Conservation (phyloP, 352 stramenopile species). For the Peronospora tabacina region DNA sequence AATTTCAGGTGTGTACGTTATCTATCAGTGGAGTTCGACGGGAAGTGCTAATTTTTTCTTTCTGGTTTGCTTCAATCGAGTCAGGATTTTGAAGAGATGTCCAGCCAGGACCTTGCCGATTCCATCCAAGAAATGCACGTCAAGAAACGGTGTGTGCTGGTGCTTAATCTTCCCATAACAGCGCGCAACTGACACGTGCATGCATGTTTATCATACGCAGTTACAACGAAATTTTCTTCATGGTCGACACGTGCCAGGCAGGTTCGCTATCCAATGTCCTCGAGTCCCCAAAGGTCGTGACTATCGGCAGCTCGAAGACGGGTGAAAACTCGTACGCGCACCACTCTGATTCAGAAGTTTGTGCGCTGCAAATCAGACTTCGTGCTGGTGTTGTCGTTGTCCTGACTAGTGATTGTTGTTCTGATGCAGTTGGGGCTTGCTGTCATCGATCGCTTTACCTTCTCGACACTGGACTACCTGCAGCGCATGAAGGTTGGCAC, state of each 20-base stretch:
- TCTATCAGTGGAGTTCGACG: constrained; percentile 4
- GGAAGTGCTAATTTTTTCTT: constrained; percentile 2
- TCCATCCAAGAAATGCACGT: constrained; percentile 92
- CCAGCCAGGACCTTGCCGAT: constrained; percentile 88
- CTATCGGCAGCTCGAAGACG: constrained; percentile 87
- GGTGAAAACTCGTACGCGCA: constrained; percentile 95
- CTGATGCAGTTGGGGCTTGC: constrained; percentile 58
- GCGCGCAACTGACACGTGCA: neutral
- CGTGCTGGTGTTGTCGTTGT: neutral
- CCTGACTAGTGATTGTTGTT: neutral
- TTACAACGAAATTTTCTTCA: constrained; percentile 94
- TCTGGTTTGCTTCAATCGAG: constrained; percentile 4
- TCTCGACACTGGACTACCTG: constrained; percentile 83
- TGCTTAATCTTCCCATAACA: neutral
- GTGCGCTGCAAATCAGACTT: neutral
- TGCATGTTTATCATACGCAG: constrained; percentile 17
- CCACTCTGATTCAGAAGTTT: constrained; percentile 73
- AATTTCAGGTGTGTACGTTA: constrained; percentile 86
- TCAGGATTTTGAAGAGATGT: constrained; percentile 93
- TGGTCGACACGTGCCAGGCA: constrained; percentile 97
- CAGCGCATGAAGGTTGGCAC: constrained; percentile 77
- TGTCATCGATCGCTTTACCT: constrained; percentile 88
- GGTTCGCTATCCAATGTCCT: constrained; percentile 87
- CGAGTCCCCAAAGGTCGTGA: constrained; percentile 87
- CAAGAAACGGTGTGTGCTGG: constrained; percentile 62